A percentile compares a stretch with the other conserved stretches of the same genome.
These are phyloP conservation scores for Betula pendula DNA, from an alignment of 306 rosid species.

Conservation along the genomic window DNA sequence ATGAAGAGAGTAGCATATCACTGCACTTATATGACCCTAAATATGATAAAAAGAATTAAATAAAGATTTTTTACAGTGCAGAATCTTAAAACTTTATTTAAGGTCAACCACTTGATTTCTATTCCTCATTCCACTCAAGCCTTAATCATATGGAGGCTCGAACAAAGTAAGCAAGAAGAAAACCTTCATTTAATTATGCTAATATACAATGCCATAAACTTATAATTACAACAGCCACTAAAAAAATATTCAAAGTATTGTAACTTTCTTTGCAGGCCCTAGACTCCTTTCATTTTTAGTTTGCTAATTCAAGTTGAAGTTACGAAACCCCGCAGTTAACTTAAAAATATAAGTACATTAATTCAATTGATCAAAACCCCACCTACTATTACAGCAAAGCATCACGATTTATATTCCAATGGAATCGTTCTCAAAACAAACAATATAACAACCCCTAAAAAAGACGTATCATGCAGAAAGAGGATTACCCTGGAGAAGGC, in stretches of 20 bases:
- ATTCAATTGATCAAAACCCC: neutral
- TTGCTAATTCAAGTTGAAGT: neutral
- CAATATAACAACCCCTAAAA: too few relatives aligned
- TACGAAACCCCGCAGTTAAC: neutral
- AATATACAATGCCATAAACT: neutral
- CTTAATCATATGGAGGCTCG: neutral
- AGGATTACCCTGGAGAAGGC: conserved; percentile 71
- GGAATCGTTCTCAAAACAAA: too few relatives aligned
- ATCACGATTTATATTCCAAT: neutral
- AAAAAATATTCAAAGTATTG: too few relatives aligned
- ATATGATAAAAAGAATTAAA: neutral
- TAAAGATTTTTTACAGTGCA: neutral
- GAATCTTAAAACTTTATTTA: neutral
- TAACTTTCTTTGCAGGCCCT: neutral
- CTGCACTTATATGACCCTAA: neutral
- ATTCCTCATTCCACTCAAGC: neutral
- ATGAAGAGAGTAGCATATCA: neutral
- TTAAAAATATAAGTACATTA: neutral
- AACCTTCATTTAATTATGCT: neutral
- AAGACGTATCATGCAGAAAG: neutral
- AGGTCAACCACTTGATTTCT: neutral
- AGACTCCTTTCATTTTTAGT: neutral
- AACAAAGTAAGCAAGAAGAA: neutral
- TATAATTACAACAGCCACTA: neutral
- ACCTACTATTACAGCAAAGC: neutral